Evolutionary conservation across 495 filamentous ascomycete species (phyloP).

Genomic region (Darksidea phi): DNA sequence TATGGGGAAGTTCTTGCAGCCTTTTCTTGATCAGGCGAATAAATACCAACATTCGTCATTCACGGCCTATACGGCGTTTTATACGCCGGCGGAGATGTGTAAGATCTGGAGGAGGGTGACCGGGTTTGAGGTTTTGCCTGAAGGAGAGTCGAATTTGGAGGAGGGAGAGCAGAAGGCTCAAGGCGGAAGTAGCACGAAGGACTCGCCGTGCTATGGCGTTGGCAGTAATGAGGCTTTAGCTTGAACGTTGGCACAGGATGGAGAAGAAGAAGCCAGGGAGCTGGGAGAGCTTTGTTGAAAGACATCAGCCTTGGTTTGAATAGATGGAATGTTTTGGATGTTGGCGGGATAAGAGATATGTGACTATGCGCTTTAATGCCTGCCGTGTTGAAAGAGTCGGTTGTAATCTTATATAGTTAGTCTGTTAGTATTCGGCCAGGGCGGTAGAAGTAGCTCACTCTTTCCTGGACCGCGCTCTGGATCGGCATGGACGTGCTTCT

Average conservation of each 20-base stretch:
- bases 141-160: neutral
- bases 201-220: conserved; percentile 6
- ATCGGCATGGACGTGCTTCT: too few relatives aligned
- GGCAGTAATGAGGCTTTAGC: neutral
- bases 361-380: too few relatives aligned
- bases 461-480: too few relatives aligned
- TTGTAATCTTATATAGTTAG: too few relatives aligned
- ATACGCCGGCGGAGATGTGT: neutral
- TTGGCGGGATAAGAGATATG: too few relatives aligned
- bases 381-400: too few relatives aligned
- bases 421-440: too few relatives aligned
- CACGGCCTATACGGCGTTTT: neutral
- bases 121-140: neutral
- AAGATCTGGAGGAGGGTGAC: neutral
- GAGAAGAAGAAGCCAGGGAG: neutral
- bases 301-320: neutral
- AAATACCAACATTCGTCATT: conserved; percentile 2
- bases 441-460: too few relatives aligned
- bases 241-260: conserved; percentile 3
- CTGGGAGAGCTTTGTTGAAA: conserved; percentile 4
- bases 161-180: neutral
- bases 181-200: neutral
- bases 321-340: neutral
- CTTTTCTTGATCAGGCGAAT: conserved; percentile 1
- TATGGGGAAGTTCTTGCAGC: conserved; percentile 4